Evolutionary conservation across 441 rosid species (phyloP).

Genomic region (Gossypium gossypioides): DNA sequence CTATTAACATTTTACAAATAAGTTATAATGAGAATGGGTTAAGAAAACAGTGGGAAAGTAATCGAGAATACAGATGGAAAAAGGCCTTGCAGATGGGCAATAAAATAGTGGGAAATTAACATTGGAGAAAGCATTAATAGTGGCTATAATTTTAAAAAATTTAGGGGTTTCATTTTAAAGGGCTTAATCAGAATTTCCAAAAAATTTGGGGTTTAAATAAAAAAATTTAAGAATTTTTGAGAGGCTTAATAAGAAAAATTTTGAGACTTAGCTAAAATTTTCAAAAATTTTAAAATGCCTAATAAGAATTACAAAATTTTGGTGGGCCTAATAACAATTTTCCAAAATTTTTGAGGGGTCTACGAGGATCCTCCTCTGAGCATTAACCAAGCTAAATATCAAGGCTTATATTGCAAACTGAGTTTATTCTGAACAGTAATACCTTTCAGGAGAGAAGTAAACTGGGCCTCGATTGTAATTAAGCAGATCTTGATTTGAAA

Average conservation of each 20-base stretch:
- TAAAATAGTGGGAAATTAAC: neutral
- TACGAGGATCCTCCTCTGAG: no score
- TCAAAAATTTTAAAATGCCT: no score
- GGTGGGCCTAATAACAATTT: no score
- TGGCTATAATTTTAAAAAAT: no score
- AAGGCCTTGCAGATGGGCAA: neutral
- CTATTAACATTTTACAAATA: neutral
- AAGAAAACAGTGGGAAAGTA: neutral
- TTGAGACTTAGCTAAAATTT: no score
- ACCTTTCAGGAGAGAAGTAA: conserved; percentile 77
- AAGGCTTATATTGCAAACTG: neutral
- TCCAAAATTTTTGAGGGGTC: no score
- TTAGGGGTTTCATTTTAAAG: no score
- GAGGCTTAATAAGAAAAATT: no score
- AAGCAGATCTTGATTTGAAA: conserved; percentile 55
- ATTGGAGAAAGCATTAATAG: neutral
- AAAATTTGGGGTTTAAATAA: no score
- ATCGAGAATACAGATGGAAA: neutral
- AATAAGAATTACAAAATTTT: no score
- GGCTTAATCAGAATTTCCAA: no score
- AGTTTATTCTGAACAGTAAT: conserved; percentile 8
- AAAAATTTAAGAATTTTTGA: no score
- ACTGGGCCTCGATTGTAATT: conserved; percentile 32
- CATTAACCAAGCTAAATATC: neutral
- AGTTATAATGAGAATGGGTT: neutral